Percentiles rank a stretch among this genome's conserved stretches.
phyloP scores from a whole-genome alignment of 345 rosid species.

The Acer negundo region DNA sequence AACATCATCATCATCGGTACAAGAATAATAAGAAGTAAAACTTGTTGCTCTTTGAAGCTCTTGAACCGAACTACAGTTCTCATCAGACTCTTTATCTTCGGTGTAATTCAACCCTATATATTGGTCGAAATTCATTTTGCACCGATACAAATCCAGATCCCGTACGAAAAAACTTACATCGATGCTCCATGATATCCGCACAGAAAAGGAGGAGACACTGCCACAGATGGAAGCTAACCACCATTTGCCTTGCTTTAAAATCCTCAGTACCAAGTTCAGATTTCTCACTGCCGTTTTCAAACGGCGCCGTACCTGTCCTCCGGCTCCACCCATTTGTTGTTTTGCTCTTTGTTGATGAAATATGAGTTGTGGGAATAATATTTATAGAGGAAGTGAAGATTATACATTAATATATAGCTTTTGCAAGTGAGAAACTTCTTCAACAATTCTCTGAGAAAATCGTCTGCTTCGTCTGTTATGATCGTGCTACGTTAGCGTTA shows the following conservation, averaged over 20 bases:
- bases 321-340: too few relatives aligned
- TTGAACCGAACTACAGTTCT: too few relatives aligned
- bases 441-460: not conserved
- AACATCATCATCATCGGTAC: too few relatives aligned
- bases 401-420: too few relatives aligned
- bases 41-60: conserved; percentile 36
- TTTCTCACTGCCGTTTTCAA: conserved; percentile 32
- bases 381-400: too few relatives aligned
- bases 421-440: conserved; percentile 5
- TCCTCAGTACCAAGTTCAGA: not conserved
- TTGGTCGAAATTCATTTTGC: too few relatives aligned
- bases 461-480: too few relatives aligned
- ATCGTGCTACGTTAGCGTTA: too few relatives aligned
- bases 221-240: conserved; percentile 21
- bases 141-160: not conserved
- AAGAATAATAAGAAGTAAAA: not conserved
- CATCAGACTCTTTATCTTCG: conserved; percentile 17
- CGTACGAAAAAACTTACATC: too few relatives aligned
- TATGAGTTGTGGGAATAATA: too few relatives aligned
- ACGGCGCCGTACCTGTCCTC: not conserved
- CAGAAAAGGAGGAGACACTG: not conserved
- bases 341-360: too few relatives aligned
- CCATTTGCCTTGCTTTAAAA: conserved; percentile 22
- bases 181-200: conserved; percentile 25
- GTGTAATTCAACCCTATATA: conserved; percentile 16